Percentiles rank a stretch among this genome's conserved stretches.
Evolutionary conservation across 192 early-diverging fungal species (phyloP).

Genomic region (Martensiomyces pterosporus): DNA sequence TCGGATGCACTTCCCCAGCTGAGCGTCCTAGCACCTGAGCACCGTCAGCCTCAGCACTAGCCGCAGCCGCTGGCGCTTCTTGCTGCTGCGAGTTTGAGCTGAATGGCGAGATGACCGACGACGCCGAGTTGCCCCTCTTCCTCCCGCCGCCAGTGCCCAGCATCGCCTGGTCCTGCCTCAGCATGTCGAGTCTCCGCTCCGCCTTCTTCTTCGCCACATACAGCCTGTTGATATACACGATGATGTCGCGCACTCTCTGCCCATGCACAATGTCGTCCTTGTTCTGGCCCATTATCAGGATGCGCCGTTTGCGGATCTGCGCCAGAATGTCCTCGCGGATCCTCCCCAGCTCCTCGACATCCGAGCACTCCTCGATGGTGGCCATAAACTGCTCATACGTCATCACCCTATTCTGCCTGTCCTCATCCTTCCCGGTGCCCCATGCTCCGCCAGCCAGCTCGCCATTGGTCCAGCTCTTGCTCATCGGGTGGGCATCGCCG

Average conservation of each 20-base stretch:
- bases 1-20: too few relatives aligned
- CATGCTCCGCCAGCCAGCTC: too few relatives aligned
- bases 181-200: slow-evolving; percentile 63
- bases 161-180: slow-evolving; percentile 38
- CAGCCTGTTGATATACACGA: slow-evolving; percentile 72
- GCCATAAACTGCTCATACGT: slow-evolving; percentile 75
- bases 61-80: too few relatives aligned
- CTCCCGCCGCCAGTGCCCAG: background rate
- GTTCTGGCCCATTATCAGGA: slow-evolving; percentile 55
- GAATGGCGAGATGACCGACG: background rate
- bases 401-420: too few relatives aligned
- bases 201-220: slow-evolving; percentile 66
- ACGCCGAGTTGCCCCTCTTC: slow-evolving; percentile 2
- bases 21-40: too few relatives aligned
- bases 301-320: slow-evolving; percentile 67
- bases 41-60: too few relatives aligned
- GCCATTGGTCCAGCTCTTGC: too few relatives aligned
- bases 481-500: background rate
- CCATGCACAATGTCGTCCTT: slow-evolving; percentile 79
- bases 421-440: too few relatives aligned
- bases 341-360: slow-evolving; percentile 56
- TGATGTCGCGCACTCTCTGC: slow-evolving; percentile 65
- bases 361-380: slow-evolving; percentile 63
- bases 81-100: too few relatives aligned
- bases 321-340: slow-evolving; percentile 68